Evolutionary conservation across 331 rosid genomes (phyloP), one percentile per base, ranked within the genome.

Genomic region (Dryas integrifolia): DNA sequence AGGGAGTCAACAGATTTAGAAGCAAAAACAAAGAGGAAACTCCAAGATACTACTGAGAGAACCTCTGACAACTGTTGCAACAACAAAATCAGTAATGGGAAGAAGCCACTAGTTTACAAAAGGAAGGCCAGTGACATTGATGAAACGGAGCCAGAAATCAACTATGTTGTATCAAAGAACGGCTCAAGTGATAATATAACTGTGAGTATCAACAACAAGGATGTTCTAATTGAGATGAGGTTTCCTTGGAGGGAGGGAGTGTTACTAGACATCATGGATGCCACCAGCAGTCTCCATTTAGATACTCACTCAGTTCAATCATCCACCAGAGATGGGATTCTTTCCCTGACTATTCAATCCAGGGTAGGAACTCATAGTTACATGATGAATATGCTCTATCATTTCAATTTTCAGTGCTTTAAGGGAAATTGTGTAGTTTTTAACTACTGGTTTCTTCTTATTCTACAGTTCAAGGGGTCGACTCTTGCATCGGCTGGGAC

Each of bases 241-340:
- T 90, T 93, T 76, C 79, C 85, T 58, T 82, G 82, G 60, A 88
- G 86, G 70, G 80, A 84, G 55, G 88, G 96, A 76, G 80, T 74
- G 64, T 13, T 92, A 76, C 56, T 90, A n/a, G 92, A 88, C 69
- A 81, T 92, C 74, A 88, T 92, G 88, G 98, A 90, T 72, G 83
- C 80, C 72, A 56, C 86, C 46, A 88, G 86, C 82, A 72, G 53
- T 81, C 81, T 89, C 76, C 79, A 65, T 21, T 69, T 90, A 76
- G 91, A 86, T 77, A 86, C 86, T 52, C 85, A 78, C 74, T 88
- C 96, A 12, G 88, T 92, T 85, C 92, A 85, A 77, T 92, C 97
- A 53, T 85, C 89, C 64, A 88, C 81, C 16, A 40, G 53, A 41
- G 88, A 83, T 65, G 97, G 97, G 55, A 79, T 64, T 77, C 81